Percentiles rank a stretch among this genome's conserved stretches.
These are phyloP conservation scores for Naganishia kalamii DNA, from an alignment of 768 basidiomycete genomes.

Conservation along the genomic window DNA sequence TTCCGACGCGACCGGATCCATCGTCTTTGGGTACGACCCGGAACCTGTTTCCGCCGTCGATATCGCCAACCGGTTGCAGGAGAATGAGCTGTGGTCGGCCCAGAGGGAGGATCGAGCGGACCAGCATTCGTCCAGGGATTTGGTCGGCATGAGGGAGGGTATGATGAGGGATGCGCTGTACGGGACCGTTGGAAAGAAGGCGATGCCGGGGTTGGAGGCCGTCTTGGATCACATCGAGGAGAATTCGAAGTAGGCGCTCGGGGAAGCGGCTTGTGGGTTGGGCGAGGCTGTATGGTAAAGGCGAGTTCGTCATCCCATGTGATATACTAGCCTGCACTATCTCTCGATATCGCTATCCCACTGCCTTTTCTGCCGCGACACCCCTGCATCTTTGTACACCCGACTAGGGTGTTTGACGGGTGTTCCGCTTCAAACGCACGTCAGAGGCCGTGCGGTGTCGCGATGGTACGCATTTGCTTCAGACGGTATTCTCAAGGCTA, in stretches of 20 bases:
- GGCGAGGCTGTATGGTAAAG: background rate
- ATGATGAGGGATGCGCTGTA: slow-evolving; percentile 15
- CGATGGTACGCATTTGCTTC: too few relatives aligned
- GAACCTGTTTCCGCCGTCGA: slow-evolving; percentile 4
- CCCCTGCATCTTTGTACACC: too few relatives aligned
- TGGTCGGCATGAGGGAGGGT: slow-evolving; percentile 17
- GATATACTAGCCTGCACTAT: background rate
- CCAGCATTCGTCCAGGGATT: background rate
- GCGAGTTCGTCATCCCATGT: background rate
- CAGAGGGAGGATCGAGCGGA: background rate
- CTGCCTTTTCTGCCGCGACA: too few relatives aligned
- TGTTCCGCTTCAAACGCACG: too few relatives aligned
- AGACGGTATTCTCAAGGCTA: too few relatives aligned
- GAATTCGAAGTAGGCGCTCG: background rate
- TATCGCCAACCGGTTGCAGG: slow-evolving; percentile 1
- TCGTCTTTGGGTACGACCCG: slow-evolving; percentile 2
- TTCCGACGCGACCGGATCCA: background rate
- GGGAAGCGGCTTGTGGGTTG: background rate
- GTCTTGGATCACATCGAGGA: slow-evolving; percentile 15
- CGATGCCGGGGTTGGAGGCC: slow-evolving; percentile 18
- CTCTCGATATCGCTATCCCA: too few relatives aligned
- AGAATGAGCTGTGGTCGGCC: slow-evolving; percentile 1
- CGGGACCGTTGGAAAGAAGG: slow-evolving; percentile 11
- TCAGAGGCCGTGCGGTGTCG: too few relatives aligned
- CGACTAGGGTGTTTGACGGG: too few relatives aligned